Evolutionary conservation across 2,329 filamentous ascomycete species (phyloP).

Genomic region (Exophiala bonariae): DNA sequence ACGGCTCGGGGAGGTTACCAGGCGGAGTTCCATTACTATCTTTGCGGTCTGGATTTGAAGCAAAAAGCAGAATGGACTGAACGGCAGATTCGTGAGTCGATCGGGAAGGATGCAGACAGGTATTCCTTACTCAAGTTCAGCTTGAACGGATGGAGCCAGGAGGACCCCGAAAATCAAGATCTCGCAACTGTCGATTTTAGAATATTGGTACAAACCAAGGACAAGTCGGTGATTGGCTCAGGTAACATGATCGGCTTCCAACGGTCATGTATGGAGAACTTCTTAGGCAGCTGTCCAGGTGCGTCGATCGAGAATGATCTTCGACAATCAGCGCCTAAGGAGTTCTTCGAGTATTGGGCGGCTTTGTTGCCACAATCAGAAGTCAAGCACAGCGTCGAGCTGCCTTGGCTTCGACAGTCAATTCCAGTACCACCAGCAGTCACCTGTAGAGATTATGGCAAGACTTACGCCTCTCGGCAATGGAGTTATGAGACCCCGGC

Average conservation of each 20-base stretch:
- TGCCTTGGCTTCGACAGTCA: slow-evolving; percentile 19
- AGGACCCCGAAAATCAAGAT: slow-evolving; percentile 35
- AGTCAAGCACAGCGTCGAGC: slow-evolving; percentile 31
- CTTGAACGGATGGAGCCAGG: slow-evolving; percentile 15
- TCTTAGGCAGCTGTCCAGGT: slow-evolving; percentile 32
- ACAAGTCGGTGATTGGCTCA: slow-evolving; percentile 28
- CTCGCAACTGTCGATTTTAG: slow-evolving; percentile 35
- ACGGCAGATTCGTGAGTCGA: slow-evolving; percentile 36
- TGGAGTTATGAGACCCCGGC: slow-evolving; percentile 26
- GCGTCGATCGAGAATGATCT: slow-evolving; percentile 24
- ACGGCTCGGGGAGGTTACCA: slow-evolving; percentile 41
- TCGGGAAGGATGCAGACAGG: slow-evolving; percentile 24
- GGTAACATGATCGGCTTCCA: slow-evolving; percentile 22
- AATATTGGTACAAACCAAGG: slow-evolving; percentile 42
- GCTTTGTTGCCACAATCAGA: slow-evolving; percentile 31
- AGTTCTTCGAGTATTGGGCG: slow-evolving; percentile 31
- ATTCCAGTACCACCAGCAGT: slow-evolving; percentile 26
- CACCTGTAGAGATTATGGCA: slow-evolving; percentile 24
- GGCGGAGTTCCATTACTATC: slow-evolving; percentile 41
- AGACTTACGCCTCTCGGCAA: slow-evolving; percentile 13
- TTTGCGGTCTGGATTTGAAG: slow-evolving; percentile 39
- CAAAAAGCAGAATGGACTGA: slow-evolving; percentile 40
- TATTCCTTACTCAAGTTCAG: slow-evolving; percentile 22
- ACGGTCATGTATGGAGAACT: slow-evolving; percentile 27
- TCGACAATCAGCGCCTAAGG: slow-evolving; percentile 18